Evolutionary conservation across 1,139 yeast species (phyloP).

Genomic region (Scheffersomyces parashehatae): DNA sequence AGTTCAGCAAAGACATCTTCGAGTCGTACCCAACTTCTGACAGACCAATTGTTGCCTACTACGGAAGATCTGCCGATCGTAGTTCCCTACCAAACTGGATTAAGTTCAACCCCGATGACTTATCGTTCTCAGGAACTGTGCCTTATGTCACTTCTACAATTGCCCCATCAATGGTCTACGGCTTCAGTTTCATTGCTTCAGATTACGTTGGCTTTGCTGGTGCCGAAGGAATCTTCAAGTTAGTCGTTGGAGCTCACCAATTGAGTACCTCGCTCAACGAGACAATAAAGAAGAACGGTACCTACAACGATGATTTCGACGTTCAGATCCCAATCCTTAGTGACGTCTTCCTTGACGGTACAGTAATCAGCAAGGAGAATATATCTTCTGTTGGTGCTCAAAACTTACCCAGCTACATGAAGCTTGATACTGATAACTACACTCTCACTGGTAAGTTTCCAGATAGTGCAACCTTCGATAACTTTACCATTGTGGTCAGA

Average conservation of each 20-base stretch:
- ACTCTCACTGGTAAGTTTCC: constrained; percentile 65
- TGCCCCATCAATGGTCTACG: constrained; percentile 81
- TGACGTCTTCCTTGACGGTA: constrained; percentile 61
- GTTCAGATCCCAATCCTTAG: constrained; percentile 60
- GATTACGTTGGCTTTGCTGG: constrained; percentile 79
- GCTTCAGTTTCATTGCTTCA: constrained; percentile 76
- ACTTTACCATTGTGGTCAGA: constrained; percentile 56
- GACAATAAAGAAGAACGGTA: constrained; percentile 63
- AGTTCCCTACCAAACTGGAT: constrained; percentile 94
- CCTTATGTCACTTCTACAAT: constrained; percentile 81
- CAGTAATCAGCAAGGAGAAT: constrained; percentile 45
- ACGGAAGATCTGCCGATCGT: constrained; percentile 79
- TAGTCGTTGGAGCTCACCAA: constrained; percentile 86
- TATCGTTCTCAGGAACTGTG: constrained; percentile 84
- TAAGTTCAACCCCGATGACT: constrained; percentile 56
- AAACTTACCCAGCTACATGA: constrained; percentile 63
- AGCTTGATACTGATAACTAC: constrained; percentile 40
- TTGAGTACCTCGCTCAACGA: constrained; percentile 61
- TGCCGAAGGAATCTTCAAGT: constrained; percentile 64
- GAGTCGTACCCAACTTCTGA: constrained; percentile 42
- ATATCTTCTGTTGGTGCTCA: constrained; percentile 52
- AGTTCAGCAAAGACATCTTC: constrained; percentile 63
- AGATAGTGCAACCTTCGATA: constrained; percentile 35
- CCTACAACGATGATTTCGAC: constrained; percentile 55
- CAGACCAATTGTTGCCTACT: constrained; percentile 60